Evolutionary conservation across 331 rosid genomes (phyloP), one percentile per base, ranked within the genome.

Genomic region (Cydonia oblonga): DNA sequence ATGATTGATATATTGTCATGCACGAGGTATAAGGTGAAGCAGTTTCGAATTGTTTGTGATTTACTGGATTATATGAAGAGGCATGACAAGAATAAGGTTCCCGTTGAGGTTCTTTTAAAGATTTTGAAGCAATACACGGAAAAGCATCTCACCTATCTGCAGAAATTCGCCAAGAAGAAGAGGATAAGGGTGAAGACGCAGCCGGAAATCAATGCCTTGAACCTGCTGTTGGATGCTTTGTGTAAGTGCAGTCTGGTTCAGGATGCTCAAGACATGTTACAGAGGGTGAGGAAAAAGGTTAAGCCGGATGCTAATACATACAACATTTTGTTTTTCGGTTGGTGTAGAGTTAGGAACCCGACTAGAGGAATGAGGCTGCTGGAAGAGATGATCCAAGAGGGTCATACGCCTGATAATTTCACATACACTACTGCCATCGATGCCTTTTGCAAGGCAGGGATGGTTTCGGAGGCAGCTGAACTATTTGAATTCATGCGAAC

Each of bases 301-400:
- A 86, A 81, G 79, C 96, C 97, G 12, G 85, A 89, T 83, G 84
- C 87, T 1, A 89, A 84, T 62, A 89, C 96, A 0, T 87, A 84
- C 81, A 89, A 89, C 52, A 83, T 88, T 56, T 71, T 93, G 85
- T 87, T 93, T 77, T 89, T 89, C 5, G 96, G 98, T 33, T 93
- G 98, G 97, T 93, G 96, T 63, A 89, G 98, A 82, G 98, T 91
- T 76, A 86, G 97, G 69, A 89, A 86, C 66, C 97, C 92, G 0
- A 83, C 77, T 62, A 86, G 89, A 77, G 97, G 89, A 25, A 91
- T 91, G 91, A 75, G 75, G 75, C 35, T 93, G 3, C 75, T 91
- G 75, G 96, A 89, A 79, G 97, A 90, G 78, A 93, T 88, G 98
- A 80, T 89, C 25, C 74, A 85, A 52, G 68, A 81, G 35, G 98